These are phyloP conservation scores for Botrytis byssoidea DNA, from an alignment of 2,329 filamentous ascomycete species.

Conservation along the genomic window DNA sequence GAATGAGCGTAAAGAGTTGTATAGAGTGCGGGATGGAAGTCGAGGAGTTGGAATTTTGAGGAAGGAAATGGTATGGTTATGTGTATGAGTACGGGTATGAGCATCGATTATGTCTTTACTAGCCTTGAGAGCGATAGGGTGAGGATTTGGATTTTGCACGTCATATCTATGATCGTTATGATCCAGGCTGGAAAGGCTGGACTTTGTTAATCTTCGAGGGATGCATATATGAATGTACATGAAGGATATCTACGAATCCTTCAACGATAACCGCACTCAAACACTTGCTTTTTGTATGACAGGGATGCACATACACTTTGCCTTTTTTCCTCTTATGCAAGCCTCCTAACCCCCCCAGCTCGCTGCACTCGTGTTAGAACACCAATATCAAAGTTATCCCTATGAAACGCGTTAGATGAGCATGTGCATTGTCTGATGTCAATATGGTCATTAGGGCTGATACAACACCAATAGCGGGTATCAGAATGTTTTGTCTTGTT, in stretches of 20 bases:
- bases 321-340: neutral
- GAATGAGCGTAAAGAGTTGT: conserved; percentile 79
- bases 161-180: neutral
- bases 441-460: neutral
- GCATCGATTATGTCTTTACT: neutral
- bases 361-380: neutral
- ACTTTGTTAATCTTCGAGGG: neutral
- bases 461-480: neutral
- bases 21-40: conserved; percentile 75
- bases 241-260: neutral
- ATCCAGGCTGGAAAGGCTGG: neutral
- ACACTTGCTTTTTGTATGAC: neutral
- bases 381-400: neutral
- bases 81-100: neutral
- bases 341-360: neutral
- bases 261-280: neutral
- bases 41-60: conserved; percentile 56
- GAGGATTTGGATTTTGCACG: neutral
- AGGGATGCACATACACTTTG: neutral
- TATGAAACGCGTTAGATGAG: neutral
- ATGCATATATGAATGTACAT: neutral
- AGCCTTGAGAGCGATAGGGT: neutral
- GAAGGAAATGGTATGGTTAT: neutral
- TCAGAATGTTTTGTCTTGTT: neutral
- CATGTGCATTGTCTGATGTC: neutral